phyloP scores from a whole-genome alignment of 2,329 filamentous ascomycete genomes.

The Cytospora leucostoma region DNA sequence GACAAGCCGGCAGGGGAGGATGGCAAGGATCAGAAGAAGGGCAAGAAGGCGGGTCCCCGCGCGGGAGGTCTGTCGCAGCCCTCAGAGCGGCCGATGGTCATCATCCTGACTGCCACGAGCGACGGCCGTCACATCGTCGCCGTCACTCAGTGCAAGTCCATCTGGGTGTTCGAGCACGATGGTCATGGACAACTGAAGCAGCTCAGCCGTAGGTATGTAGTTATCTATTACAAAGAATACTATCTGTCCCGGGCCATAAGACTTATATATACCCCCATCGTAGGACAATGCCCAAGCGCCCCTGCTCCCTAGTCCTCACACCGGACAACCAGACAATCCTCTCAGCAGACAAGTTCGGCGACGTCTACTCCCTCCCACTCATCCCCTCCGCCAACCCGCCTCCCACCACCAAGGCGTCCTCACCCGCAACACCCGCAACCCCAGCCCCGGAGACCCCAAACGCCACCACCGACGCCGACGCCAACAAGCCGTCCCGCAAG shows the following conservation, averaged over 20 bases:
- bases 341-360: conserved; percentile 92
- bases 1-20: conserved; percentile 28
- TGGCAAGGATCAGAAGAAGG: conserved; percentile 35
- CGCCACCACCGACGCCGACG: too few relatives aligned
- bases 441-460: not conserved
- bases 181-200: conserved; percentile 62
- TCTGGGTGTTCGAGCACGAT: conserved; percentile 77
- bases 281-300: conserved; percentile 86
- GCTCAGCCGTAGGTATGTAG: conserved; percentile 68
- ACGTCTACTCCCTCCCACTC: conserved; percentile 87
- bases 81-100: conserved; percentile 51
- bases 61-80: conserved; percentile 16
- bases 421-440: conserved; percentile 34
- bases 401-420: conserved; percentile 5
- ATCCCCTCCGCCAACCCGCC: conserved; percentile 39
- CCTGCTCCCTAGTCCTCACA: conserved; percentile 73
- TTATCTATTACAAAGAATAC: conserved; percentile 14
- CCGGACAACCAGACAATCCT: conserved; percentile 72
- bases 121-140: conserved; percentile 71
- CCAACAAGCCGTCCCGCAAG: conserved; percentile 40
- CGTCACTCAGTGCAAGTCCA: conserved; percentile 86
- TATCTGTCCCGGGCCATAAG: not conserved
- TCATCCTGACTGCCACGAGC: conserved; percentile 64
- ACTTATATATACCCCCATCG: conserved; percentile 33
- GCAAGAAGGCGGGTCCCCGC: conserved; percentile 31